phyloP scores from a whole-genome alignment of 768 basidiomycete genomes.

The Termitomyces sp. region DNA sequence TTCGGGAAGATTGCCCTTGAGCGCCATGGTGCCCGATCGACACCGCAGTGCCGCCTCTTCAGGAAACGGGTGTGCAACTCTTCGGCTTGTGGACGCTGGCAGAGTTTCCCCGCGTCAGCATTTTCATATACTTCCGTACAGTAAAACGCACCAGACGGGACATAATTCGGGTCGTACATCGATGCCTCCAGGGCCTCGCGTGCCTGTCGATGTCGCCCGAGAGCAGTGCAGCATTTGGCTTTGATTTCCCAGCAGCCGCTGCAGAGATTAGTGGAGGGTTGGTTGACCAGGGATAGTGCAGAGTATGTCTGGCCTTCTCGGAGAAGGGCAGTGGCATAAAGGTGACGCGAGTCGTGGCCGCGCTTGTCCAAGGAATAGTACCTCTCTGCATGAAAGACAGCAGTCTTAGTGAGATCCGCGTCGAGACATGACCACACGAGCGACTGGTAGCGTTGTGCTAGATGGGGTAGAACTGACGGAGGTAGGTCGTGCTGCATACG shows the following conservation, averaged over 20 bases:
- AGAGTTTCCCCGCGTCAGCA: slow-evolving; percentile 8
- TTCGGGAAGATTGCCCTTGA: slow-evolving; percentile 75
- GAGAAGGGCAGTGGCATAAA: slow-evolving; percentile 77
- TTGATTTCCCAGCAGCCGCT: slow-evolving; percentile 78
- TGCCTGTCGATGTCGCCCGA: slow-evolving; percentile 78
- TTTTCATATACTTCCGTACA: background rate
- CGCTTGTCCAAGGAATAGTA: slow-evolving; percentile 68
- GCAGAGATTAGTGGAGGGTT: slow-evolving; percentile 58
- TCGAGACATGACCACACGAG: slow-evolving; percentile 86
- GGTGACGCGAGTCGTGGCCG: slow-evolving; percentile 80
- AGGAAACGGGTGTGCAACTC: slow-evolving; percentile 57
- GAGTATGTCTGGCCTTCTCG: slow-evolving; percentile 70
- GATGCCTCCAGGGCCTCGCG: slow-evolving; percentile 66
- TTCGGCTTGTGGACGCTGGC: slow-evolving; percentile 52
- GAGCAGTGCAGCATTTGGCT: slow-evolving; percentile 64
- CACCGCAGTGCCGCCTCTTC: slow-evolving; percentile 74
- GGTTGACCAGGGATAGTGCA: slow-evolving; percentile 66
- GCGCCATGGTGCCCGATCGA: slow-evolving; percentile 70
- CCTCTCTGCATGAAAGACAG: slow-evolving; percentile 87
- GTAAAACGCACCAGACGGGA: slow-evolving; percentile 52
- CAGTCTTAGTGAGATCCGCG: slow-evolving; percentile 71
- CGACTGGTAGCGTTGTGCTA: slow-evolving; percentile 65
- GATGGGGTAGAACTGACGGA: slow-evolving; percentile 48
- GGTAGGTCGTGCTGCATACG: slow-evolving; percentile 58
- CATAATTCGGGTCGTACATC: slow-evolving; percentile 47